Evolutionary conservation across 1,284 basidiomycete species (phyloP), one percentile per base, ranked within the genome.

Genomic region (Microbotryum violaceum): DNA sequence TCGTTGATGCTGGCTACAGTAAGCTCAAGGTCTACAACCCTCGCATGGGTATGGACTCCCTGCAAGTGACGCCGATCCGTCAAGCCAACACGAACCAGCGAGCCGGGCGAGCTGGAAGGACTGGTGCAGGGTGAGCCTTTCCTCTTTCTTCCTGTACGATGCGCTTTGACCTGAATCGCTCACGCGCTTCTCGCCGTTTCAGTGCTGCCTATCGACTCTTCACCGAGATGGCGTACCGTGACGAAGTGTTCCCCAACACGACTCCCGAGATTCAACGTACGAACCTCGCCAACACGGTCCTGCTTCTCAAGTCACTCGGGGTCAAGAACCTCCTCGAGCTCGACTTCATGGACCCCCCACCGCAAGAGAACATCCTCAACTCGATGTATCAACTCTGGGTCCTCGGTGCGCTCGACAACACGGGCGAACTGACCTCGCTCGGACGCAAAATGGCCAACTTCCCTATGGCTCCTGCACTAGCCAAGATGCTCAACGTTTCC

Each of bases 361-460:
- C 78, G 6, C 70, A 90, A 84, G 89, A 88, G 63, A 94, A 94
- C 74, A 94, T 93, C 70, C 79, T 94, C 54, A 97, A 96, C 74
- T 96, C 91, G 3, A 97, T 97, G 93, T 97, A 97, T 75, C 93
- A 97, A 76, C 84, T 99, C 25, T 99, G 96, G 94, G 92, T 97
- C 6, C 85, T 98, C 18, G 92, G 92, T 47, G 96, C 96, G 3
- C 81, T 99, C 10, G 91, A 98, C 79, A 97, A 97, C 70, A 85
- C 94, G 27, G 94, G 96, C n/a, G 89, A 97, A 75, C 79, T 99
- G 61, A 99, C 96, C 4, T 81, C 86, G 1, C 82, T 86, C 55
- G 96, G 96, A 1, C 84, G 88, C 53, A 97, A 94, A 77, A 98
- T 99, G 92, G 91, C 90, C 46, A 92, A 97, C 73, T 98, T 97